Evolutionary conservation across 495 filamentous ascomycete species (phyloP), one percentile per base, ranked within the genome.

Genomic region (Hypoxylon rickii): DNA sequence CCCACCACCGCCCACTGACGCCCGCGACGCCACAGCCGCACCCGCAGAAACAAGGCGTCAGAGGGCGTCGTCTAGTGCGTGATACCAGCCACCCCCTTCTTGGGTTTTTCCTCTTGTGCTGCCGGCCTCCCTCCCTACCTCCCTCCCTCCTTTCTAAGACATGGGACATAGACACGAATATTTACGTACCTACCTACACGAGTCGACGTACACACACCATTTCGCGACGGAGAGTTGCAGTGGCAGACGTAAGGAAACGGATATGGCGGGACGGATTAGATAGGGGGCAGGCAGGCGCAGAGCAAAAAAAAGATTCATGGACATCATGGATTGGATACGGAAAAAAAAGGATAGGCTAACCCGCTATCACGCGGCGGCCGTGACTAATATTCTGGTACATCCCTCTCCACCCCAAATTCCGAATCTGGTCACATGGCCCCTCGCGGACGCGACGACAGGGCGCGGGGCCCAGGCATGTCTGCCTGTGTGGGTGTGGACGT

Each of bases 391-490:
- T n/a, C n/a, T n/a, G n/a, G n/a, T n/a, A 37, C 39, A 24, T 29
- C 39, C 24, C 41, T 37, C 24, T 4, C 10, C 24, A 29, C 24
- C 24, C 4, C 24, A 29, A 29, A 4, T 51, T 21, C 51, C 53
- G 37, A 63, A 57, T 46, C 19, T 38, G 53, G 37, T 63, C 59
- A 63, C 59, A 63, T 63, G 59, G 52, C 15, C 42, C 49, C 48
- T 41, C 53, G 49, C 34, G 43, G 48, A 57, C 59, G 59, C 59
- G 59, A 53, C 33, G 38, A 51, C 18, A 44, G 53, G 59, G 59
- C 53, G 59, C 53, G 51, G 47, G 34, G n/a, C 39, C 44, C 44
- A 19, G 39, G 51, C 43, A 41, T 29, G 17, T 36, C 11, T 45
- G 7, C 3, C 4, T 21, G 36, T 45, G 21, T 40, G 17, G 21